A percentile compares a stretch with the other conserved stretches of the same genome.
phyloP scores from a whole-genome alignment of 2,329 filamentous ascomycete species.

The Aphanocladium album region DNA sequence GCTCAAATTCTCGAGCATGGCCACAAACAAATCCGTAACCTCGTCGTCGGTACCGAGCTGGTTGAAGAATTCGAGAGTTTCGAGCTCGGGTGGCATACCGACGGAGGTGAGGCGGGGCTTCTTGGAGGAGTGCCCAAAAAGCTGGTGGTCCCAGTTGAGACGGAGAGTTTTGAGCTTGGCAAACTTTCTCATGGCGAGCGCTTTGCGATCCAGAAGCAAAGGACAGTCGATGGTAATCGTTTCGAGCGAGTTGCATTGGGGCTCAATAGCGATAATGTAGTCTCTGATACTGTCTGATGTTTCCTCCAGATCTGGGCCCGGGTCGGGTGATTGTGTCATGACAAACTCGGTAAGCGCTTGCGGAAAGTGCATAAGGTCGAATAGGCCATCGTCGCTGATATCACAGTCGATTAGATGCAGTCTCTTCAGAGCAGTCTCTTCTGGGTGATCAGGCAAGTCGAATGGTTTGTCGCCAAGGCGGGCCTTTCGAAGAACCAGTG shows the following conservation, averaged over 20 bases:
- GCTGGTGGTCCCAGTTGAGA: constrained; percentile 44
- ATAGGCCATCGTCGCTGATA: constrained; percentile 39
- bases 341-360: constrained; percentile 41
- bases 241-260: constrained; percentile 37
- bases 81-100: constrained; percentile 40
- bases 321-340: constrained; percentile 39
- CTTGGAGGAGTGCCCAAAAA: constrained; percentile 40
- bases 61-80: constrained; percentile 42
- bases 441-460: constrained; percentile 42
- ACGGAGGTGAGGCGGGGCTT: constrained; percentile 42
- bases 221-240: constrained; percentile 42
- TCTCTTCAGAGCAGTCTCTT: constrained; percentile 38
- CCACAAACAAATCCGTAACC: constrained; percentile 40
- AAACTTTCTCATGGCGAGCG: constrained; percentile 41
- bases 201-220: constrained; percentile 32
- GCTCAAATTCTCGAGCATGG: constrained; percentile 33
- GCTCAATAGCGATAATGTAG: constrained; percentile 40
- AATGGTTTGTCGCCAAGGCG: constrained; percentile 43
- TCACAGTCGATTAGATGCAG: constrained; percentile 46
- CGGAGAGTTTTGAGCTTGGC: constrained; percentile 34
- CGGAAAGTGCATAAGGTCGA: constrained; percentile 37
- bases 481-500: constrained; percentile 39
- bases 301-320: constrained; percentile 39
- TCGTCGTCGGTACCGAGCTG: constrained; percentile 42
- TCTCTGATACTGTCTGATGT: constrained; percentile 42